A percentile compares a stretch with the other conserved stretches of the same genome.
phyloP scores from a whole-genome alignment of 2,329 filamentous ascomycete genomes.

The Trichoderma sp. region DNA sequence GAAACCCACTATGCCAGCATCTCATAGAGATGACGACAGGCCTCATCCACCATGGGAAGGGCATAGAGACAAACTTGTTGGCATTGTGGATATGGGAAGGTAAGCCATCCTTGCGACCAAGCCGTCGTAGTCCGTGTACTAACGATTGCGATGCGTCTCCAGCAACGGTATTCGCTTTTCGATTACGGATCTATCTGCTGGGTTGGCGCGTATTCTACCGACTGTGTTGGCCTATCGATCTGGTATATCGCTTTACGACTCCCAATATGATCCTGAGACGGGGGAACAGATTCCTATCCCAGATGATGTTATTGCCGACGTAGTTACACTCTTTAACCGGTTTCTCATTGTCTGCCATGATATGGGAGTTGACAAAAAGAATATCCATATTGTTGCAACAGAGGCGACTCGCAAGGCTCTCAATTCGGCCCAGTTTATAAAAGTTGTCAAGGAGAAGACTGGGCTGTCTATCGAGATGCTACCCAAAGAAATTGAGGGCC shows the following conservation, averaged over 20 bases:
- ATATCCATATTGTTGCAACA: slow-evolving; percentile 34
- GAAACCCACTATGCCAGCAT: background rate
- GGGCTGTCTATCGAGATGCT: slow-evolving; percentile 61
- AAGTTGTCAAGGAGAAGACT: slow-evolving; percentile 50
- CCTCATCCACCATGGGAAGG: slow-evolving; percentile 33
- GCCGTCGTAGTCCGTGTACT: background rate
- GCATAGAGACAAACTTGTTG: slow-evolving; percentile 31
- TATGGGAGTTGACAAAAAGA: slow-evolving; percentile 27
- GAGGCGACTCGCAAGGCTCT: slow-evolving; percentile 34
- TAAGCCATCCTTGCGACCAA: background rate
- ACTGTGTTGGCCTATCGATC: slow-evolving; percentile 35
- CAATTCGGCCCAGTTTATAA: slow-evolving; percentile 32
- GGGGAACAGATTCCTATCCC: slow-evolving; percentile 34
- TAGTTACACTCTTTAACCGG: slow-evolving; percentile 30
- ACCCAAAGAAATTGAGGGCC: slow-evolving; percentile 64
- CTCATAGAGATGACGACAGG: background rate
- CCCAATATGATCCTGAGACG: slow-evolving; percentile 33
- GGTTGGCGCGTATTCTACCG: slow-evolving; percentile 61
- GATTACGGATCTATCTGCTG: slow-evolving; percentile 46
- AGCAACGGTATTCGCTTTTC: slow-evolving; percentile 74
- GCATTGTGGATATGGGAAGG: slow-evolving; percentile 41
- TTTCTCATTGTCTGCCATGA: slow-evolving; percentile 33
- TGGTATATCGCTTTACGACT: slow-evolving; percentile 35
- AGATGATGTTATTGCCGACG: slow-evolving; percentile 28
- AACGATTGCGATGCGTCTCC: background rate